phyloP scores from a whole-genome alignment of 2,329 filamentous ascomycete genomes.

The Colletotrichum higginsianum region DNA sequence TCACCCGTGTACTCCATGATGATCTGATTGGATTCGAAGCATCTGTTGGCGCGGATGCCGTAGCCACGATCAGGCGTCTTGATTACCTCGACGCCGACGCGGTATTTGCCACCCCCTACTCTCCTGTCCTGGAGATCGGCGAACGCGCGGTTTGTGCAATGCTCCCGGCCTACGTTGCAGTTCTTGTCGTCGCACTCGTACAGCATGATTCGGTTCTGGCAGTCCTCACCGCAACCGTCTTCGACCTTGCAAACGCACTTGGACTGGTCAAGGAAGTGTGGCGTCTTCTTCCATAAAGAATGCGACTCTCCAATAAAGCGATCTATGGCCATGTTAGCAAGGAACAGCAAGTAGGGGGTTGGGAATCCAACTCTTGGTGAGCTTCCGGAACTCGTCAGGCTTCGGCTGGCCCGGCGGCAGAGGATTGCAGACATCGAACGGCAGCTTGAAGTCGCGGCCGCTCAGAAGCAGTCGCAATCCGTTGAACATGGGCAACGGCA shows the following conservation, averaged over 20 bases:
- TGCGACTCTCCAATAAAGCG: constrained; percentile 89
- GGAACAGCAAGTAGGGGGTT: neutral
- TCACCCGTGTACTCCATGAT: constrained; percentile 99
- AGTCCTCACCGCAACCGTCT: constrained; percentile 88
- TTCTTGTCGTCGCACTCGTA: constrained; percentile 96
- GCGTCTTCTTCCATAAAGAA: constrained; percentile 85
- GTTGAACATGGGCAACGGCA: constrained; percentile 85
- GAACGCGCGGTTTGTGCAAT: constrained; percentile 91
- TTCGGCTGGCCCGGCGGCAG: constrained; percentile 89
- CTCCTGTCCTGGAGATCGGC: constrained; percentile 82
- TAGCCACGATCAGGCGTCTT: constrained; percentile 91
- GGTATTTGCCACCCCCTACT: constrained; percentile 86
- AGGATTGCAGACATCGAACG: constrained; percentile 91
- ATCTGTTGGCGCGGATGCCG: constrained; percentile 91
- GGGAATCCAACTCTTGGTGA: constrained; percentile 83
- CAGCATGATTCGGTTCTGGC: constrained; percentile 96
- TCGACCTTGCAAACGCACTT: constrained; percentile 85
- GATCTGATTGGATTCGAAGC: constrained; percentile 90
- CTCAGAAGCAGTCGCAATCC: constrained; percentile 79
- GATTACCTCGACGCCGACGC: constrained; percentile 94
- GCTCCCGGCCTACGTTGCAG: constrained; percentile 81
- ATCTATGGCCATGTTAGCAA: constrained; percentile 60
- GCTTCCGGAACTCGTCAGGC: constrained; percentile 92
- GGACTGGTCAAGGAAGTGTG: constrained; percentile 79
- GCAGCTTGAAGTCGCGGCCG: constrained; percentile 88